Conservation (phyloP, 345 rosid genomes). For the Salix viminalis region DNA sequence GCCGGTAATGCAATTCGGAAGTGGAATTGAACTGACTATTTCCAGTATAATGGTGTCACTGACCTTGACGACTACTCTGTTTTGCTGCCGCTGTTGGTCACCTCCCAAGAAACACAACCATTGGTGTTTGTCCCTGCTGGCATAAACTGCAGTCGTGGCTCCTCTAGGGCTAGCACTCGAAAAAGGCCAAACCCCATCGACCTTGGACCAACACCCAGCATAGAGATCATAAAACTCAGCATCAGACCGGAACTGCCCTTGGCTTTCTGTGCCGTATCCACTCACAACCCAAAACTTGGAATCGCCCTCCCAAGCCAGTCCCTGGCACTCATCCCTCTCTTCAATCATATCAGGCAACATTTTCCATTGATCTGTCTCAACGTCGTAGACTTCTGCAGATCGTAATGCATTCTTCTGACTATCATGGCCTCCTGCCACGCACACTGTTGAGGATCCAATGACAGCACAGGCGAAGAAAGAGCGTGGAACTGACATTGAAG, state of each 20-base stretch:
- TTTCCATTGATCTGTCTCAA: conserved; percentile 47
- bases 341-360: conserved; percentile 38
- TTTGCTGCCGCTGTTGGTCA: conserved; percentile 14
- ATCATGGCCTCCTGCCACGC: conserved; percentile 67
- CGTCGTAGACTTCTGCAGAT: conserved; percentile 48
- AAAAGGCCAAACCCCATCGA: conserved; percentile 39
- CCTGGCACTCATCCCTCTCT: conserved; percentile 55
- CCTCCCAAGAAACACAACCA: conserved; percentile 30
- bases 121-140: not conserved
- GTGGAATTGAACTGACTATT: conserved; percentile 12
- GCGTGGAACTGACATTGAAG: conserved; percentile 44
- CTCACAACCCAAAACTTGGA: conserved; percentile 45
- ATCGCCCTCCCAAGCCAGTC: conserved; percentile 37
- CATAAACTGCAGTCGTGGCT: conserved; percentile 10
- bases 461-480: conserved; percentile 51
- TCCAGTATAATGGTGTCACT: conserved; percentile 21
- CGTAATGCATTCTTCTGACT: conserved; percentile 48
- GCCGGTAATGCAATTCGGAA: conserved; percentile 22
- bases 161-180: conserved; percentile 35
- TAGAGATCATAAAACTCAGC: conserved; percentile 41
- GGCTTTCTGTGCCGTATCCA: conserved; percentile 49
- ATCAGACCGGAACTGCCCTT: conserved; percentile 45
- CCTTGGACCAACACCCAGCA: conserved; percentile 29
- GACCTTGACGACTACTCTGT: not conserved
- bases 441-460: conserved; percentile 29